Evolutionary conservation across 2,329 filamentous ascomycete genomes (phyloP).

Genomic region (Furcasterigmium furcatum): DNA sequence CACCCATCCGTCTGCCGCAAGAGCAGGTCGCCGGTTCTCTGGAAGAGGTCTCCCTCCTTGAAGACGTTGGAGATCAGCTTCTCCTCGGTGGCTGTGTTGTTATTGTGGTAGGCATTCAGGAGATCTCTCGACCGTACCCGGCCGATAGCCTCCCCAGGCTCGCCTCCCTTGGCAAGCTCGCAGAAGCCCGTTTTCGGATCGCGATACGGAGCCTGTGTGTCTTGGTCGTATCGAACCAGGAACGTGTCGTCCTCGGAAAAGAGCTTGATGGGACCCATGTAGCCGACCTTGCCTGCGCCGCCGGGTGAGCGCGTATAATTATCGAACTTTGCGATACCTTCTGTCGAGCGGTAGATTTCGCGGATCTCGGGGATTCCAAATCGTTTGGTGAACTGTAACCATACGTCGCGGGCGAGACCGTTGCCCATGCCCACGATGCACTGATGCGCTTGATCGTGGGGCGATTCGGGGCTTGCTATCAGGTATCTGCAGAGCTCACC

Average conservation of each 20-base stretch:
- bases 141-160: conserved; percentile 59
- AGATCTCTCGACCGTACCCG: conserved; percentile 31
- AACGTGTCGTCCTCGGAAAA: conserved; percentile 42
- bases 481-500: conserved; percentile 75
- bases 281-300: conserved; percentile 49
- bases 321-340: conserved; percentile 64
- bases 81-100: conserved; percentile 61
- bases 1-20: conserved; percentile 57
- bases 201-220: conserved; percentile 62
- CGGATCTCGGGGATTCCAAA: conserved; percentile 53
- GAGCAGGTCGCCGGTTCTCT: conserved; percentile 65
- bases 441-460: conserved; percentile 55
- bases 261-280: conserved; percentile 11
- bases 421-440: conserved; percentile 63
- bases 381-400: conserved; percentile 50
- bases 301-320: conserved; percentile 60
- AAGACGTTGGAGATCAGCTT: conserved; percentile 66
- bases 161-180: conserved; percentile 56
- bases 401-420: conserved; percentile 65
- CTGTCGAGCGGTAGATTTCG: conserved; percentile 78
- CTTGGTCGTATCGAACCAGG: conserved; percentile 65
- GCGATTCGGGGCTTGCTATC: conserved; percentile 60
- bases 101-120: conserved; percentile 66
- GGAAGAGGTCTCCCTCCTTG: conserved; percentile 64
- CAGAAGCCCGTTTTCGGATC: conserved; percentile 68